Base-by-base conservation (phyloP, 305 asterid genomes). In the Petunia hybrid region DNA sequence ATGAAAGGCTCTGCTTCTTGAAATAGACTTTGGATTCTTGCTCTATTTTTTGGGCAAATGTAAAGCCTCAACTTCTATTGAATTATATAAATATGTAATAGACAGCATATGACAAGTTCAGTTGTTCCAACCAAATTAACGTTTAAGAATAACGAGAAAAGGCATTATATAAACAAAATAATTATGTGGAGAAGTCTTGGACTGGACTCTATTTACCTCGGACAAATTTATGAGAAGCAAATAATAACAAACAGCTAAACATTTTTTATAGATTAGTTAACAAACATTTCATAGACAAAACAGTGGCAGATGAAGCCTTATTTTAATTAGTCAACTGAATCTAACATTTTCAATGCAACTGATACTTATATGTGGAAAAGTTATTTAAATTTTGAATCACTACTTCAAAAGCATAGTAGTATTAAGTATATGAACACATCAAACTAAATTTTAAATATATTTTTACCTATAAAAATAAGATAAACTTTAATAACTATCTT, bases 61-160 rank as follows among this genome's bases (percentile, higher is more conserved):
- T 14, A 48, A 36, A 7, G 56, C 63, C 77, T 48, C 6, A 45
- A 9, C 16, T 10, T 73, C 78, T 73, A 53, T 31, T 8, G 31
- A 46, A 70, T 6, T 51, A 46, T 12, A 71, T 35, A 57, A 5
- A n/a, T n/a, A 4, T 4, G 2, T 57, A 73, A 13, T 1, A 51
- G 78, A 73, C 78, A 73, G 63, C 63, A 73, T 73, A 35, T 51
- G 48, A 51, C 63, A 51, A 51, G 35, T 73, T 35, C 60, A 35
- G n/a, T 45, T 73, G 13, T 73, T 51, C 78, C 78, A 13, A 73
- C 78, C 45, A 73, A 73, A 35, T 48, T 73, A 73, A 73, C 35
- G 31, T 51, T 73, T 73, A 73, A 73, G 78, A 73, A 73, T 73
- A 73, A 73, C 48, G 62, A 1, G 16, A 51, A 35, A 48, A 10